A percentile compares a stretch with the other conserved stretches of the same genome.
Evolutionary conservation across 169 alveolate genomes (phyloP).

Genomic region (Theileria parva): DNA sequence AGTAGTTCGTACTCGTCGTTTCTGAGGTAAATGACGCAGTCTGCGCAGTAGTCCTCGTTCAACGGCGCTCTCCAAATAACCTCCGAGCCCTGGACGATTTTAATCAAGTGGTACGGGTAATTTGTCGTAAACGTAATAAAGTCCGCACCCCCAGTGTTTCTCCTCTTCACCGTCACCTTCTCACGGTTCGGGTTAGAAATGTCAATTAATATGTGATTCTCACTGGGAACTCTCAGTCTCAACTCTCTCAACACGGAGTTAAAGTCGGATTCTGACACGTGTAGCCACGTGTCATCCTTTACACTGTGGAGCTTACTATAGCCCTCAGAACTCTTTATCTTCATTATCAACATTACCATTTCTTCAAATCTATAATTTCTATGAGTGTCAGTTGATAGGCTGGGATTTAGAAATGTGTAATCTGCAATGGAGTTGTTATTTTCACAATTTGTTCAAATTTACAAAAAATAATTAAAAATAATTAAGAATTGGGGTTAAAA

Average conservation of each 20-base stretch:
- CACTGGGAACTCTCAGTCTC: not conserved
- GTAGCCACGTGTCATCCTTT: not conserved
- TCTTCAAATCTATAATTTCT: not conserved
- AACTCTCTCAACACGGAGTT: not conserved
- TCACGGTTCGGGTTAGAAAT: not conserved
- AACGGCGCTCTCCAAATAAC: not conserved
- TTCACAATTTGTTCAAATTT: too few species aligned
- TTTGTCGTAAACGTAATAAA: not conserved
- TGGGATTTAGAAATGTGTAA: too few species aligned
- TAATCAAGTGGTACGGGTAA: not conserved
- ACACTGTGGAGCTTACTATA: not conserved
- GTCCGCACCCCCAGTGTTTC: conserved; percentile 8
- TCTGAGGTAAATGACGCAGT: not conserved
- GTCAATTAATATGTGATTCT: not conserved
- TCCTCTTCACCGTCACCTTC: not conserved
- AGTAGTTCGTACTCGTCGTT: not conserved
- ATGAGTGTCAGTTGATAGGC: too few species aligned
- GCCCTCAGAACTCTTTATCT: not conserved
- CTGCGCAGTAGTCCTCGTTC: not conserved
- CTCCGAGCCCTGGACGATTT: not conserved
- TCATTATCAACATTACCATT: not conserved
- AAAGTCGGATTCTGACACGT: not conserved
- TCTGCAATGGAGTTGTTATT: too few species aligned
- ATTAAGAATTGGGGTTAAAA: too few species aligned
- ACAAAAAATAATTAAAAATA: too few species aligned